Evolutionary conservation across 768 basidiomycete genomes (phyloP).

Genomic region (Pilatotrama ljubarskyi): DNA sequence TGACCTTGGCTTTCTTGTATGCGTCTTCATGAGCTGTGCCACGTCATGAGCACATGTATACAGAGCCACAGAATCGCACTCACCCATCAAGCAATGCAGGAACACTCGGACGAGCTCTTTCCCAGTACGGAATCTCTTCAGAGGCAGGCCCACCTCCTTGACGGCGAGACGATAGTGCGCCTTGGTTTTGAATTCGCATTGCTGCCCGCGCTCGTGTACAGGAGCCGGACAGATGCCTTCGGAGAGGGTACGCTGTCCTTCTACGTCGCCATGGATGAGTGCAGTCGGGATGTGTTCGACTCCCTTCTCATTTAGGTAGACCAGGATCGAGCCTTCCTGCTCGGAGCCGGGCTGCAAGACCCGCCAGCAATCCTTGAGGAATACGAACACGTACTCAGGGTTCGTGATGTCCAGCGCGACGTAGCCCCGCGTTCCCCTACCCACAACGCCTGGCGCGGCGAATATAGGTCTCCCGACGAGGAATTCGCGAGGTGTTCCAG

Average conservation of each 20-base stretch:
- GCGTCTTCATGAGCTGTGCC: conserved; percentile 8
- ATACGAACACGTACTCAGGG: neutral
- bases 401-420: neutral
- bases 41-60: neutral
- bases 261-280: conserved; percentile 1
- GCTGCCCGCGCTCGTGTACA: too few species aligned
- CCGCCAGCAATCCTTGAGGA: conserved; percentile 4
- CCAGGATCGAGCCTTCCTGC: conserved; percentile 2
- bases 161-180: conserved; percentile 10
- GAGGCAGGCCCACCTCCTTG: neutral
- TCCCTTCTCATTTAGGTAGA: neutral
- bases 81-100: too few species aligned
- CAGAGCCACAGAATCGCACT: neutral
- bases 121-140: neutral
- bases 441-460: neutral
- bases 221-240: too few species aligned
- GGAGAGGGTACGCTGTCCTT: neutral
- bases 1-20: neutral
- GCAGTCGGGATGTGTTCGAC: neutral
- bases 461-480: neutral
- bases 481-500: neutral
- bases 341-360: neutral
- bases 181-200: conserved; percentile 3
- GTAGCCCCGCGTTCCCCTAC: neutral
- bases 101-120: neutral